Conservation (phyloP, 2,329 filamentous ascomycete genomes). For the Fusarium acutatum region DNA sequence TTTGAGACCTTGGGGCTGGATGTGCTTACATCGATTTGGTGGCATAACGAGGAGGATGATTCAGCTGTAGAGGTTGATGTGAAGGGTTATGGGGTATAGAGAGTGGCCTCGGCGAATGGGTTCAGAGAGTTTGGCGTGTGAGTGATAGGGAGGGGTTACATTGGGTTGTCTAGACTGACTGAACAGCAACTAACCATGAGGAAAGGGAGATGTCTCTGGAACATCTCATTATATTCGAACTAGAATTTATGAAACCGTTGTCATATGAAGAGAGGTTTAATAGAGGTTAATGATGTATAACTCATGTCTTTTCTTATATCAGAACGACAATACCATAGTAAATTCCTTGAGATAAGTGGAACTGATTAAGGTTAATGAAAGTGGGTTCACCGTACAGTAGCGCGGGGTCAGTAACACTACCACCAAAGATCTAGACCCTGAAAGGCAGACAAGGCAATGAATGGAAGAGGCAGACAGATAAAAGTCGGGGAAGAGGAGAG, state of each 20-base stretch:
- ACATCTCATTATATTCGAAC: neutral
- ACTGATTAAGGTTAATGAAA: conserved; percentile 19
- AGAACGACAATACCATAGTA: neutral
- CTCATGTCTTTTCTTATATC: neutral
- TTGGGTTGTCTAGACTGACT: neutral
- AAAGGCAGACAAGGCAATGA: neutral
- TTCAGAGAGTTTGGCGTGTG: neutral
- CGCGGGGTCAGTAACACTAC: conserved; percentile 21
- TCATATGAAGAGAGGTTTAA: neutral
- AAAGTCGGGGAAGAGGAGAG: neutral
- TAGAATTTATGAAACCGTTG: no score
- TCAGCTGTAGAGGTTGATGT: conserved; percentile 10
- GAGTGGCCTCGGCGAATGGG: neutral
- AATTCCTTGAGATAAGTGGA: conserved; percentile 6
- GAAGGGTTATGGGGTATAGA: conserved; percentile 7
- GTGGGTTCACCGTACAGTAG: conserved; percentile 13
- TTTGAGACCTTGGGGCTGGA: conserved; percentile 10
- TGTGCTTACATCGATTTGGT: conserved; percentile 4
- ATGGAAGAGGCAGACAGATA: neutral
- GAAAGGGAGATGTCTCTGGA: neutral
- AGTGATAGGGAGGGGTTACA: conserved; percentile 1
- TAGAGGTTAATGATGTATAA: neutral
- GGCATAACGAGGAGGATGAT: conserved; percentile 5
- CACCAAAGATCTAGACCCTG: conserved; percentile 24
- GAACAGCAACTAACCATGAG: neutral